Conservation (phyloP, 1,139 yeast genomes). For the Yarrowia galli region DNA sequence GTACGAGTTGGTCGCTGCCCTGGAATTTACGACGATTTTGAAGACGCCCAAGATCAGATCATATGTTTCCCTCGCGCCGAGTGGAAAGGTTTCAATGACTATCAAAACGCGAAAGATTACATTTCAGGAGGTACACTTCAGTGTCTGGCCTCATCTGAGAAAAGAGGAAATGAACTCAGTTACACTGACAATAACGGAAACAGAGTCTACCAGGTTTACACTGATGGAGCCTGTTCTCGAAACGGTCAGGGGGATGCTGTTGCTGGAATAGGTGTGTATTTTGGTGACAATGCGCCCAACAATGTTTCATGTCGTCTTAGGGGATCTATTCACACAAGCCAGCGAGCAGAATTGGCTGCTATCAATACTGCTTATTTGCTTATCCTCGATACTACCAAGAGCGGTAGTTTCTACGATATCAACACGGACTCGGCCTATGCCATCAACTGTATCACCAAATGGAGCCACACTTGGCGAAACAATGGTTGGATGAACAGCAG, state of each 20-base stretch:
- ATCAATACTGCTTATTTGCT: background rate
- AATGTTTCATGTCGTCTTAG: background rate
- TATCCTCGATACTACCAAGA: background rate
- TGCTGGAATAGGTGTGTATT: background rate
- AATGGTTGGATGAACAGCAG: background rate
- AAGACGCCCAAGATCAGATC: background rate
- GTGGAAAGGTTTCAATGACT: background rate
- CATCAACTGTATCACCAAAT: background rate
- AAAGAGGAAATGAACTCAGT: background rate
- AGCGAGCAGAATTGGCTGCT: slow-evolving; percentile 4
- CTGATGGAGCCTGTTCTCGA: background rate
- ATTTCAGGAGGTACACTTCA: too few relatives aligned
- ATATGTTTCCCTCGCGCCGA: background rate
- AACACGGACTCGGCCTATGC: background rate
- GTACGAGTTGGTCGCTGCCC: background rate
- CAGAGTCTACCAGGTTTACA: background rate
- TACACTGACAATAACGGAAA: background rate
- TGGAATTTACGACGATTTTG: background rate
- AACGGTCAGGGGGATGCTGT: background rate
- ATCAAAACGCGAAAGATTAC: background rate
- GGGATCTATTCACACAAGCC: background rate
- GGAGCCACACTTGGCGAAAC: background rate
- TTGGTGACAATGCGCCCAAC: background rate
- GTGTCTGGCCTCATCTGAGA: too few relatives aligned
- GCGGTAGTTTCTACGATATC: background rate